Evolutionary conservation across 1,284 basidiomycete species (phyloP), one percentile per base, ranked within the genome.

Genomic region (Cystobasidium sp.): DNA sequence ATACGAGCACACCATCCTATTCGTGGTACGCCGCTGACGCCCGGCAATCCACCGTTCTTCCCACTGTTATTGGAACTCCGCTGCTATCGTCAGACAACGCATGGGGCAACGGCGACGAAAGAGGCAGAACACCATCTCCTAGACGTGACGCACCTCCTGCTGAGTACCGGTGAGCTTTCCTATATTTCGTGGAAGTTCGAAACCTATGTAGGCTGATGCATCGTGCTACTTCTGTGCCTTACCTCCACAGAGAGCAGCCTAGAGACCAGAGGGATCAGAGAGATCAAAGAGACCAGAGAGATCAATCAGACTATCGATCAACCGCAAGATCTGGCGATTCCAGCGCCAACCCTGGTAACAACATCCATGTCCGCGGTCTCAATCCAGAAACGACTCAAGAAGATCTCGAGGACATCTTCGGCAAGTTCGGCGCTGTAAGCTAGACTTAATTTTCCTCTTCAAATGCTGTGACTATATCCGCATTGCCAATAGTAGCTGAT

Each of bases 311-410:
- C 44, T 64, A 47, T 22, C 39, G 62, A 47, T 39, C 56, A n/a
- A 37, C 61, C n/a, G 46, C 49, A 18, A 41, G 64, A 52, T 12
- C 12, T 10, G 49, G 46, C n/a, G 49, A 43, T 18, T 9, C 64
- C 10, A 53, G 41, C 46, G 39, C 39, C 75, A 97, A 97, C 84
- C 93, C 92, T 1, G 95, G 96, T 67, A 98, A 97, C 86, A 98
- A 98, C 84, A 86, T 99, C 51, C 96, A 99, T 82, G 92, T 98
- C 76, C 96, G 94, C 53, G 89, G 93, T 52, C 86, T 99, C 68
- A 89, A 89, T 78, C 86, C 89, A 81, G 86, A 86, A 76, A 89
- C 96, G 75, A 92, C 93, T 80, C 91, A 91, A 65, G 88, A 90
- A 68, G 90, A 92, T 79, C 90, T 99, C 63, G 93, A 97, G 82